These are phyloP conservation scores for Talaromyces islandicus DNA, from an alignment of 2,329 filamentous ascomycete genomes.

Conservation along the genomic window DNA sequence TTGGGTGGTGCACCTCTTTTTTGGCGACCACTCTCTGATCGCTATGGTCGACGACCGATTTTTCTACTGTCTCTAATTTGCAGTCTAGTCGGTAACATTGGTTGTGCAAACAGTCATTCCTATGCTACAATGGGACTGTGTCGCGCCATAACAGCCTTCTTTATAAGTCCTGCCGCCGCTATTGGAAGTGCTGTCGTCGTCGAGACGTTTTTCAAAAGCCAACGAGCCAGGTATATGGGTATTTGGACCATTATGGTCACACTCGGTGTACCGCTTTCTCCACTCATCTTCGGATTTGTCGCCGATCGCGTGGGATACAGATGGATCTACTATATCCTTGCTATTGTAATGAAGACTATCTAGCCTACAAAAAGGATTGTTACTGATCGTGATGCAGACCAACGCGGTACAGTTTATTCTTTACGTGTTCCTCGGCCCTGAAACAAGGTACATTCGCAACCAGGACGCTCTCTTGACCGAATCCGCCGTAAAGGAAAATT, in stretches of 20 bases:
- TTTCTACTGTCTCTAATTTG: conserved; percentile 46
- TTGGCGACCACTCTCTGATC: conserved; percentile 50
- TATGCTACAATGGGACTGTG: conserved; percentile 46
- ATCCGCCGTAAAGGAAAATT: background rate
- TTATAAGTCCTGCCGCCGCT: conserved; percentile 46
- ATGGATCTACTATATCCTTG: conserved; percentile 56
- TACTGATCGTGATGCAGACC: conserved; percentile 24
- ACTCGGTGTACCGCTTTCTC: conserved; percentile 37
- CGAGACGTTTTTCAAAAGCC: conserved; percentile 47
- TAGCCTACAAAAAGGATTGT: background rate
- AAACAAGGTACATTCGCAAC: conserved; percentile 46
- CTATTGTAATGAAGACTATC: conserved; percentile 28
- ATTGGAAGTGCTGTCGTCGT: conserved; percentile 49
- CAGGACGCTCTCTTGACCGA: conserved; percentile 19
- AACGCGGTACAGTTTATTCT: conserved; percentile 50
- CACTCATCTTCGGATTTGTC: conserved; percentile 34
- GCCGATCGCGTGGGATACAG: conserved; percentile 46
- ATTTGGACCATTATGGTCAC: conserved; percentile 49
- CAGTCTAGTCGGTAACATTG: conserved; percentile 46
- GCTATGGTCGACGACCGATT: conserved; percentile 49
- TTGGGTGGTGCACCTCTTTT: conserved; percentile 48
- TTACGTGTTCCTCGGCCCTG: conserved; percentile 48
- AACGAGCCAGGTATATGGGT: conserved; percentile 47
- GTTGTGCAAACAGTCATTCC: conserved; percentile 43
- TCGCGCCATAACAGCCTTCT: conserved; percentile 45